These are phyloP conservation scores for Tetrapisispora namnaoensis DNA, from an alignment of 805 yeast genomes.

Conservation along the genomic window DNA sequence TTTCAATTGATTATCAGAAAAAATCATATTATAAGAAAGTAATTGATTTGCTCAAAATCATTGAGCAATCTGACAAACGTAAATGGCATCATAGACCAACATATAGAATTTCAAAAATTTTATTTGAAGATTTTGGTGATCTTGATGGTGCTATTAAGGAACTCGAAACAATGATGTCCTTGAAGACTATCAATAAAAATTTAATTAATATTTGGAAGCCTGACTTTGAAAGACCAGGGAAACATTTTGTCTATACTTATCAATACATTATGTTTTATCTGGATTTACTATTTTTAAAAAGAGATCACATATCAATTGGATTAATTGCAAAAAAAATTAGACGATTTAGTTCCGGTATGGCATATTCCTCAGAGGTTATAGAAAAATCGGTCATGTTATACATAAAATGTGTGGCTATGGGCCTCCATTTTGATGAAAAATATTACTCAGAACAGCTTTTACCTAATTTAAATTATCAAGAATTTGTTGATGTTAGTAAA, in stretches of 20 bases:
- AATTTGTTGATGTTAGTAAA: constrained; percentile 17
- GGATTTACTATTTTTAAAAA: constrained; percentile 40
- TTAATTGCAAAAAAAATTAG: constrained; percentile 65
- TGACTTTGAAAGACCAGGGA: constrained; percentile 84
- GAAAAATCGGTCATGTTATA: constrained; percentile 20
- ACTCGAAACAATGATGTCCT: constrained; percentile 51
- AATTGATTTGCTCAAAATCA: constrained; percentile 37
- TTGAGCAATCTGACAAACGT: constrained; percentile 57
- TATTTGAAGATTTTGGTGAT: constrained; percentile 45
- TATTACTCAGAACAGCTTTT: constrained; percentile 20
- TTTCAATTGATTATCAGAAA: constrained; percentile 9
- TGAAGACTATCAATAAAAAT: constrained; percentile 59
- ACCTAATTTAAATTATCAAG: constrained; percentile 19
- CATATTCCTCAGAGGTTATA: constrained; percentile 28
- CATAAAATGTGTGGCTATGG: constrained; percentile 12
- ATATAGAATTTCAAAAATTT: constrained; percentile 57
- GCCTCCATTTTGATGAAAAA: constrained; percentile 19
- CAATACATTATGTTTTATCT: constrained; percentile 60
- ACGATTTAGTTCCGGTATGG: constrained; percentile 67
- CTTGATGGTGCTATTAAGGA: constrained; percentile 48
- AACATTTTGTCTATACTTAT: constrained; percentile 70
- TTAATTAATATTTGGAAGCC: constrained; percentile 90
- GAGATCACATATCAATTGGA: constrained; percentile 51
- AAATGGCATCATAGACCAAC: constrained; percentile 89
- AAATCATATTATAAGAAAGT: constrained; percentile 32